Base-by-base conservation (phyloP, 805 yeast genomes). In the Metschnikowia santaceciliae region DNA sequence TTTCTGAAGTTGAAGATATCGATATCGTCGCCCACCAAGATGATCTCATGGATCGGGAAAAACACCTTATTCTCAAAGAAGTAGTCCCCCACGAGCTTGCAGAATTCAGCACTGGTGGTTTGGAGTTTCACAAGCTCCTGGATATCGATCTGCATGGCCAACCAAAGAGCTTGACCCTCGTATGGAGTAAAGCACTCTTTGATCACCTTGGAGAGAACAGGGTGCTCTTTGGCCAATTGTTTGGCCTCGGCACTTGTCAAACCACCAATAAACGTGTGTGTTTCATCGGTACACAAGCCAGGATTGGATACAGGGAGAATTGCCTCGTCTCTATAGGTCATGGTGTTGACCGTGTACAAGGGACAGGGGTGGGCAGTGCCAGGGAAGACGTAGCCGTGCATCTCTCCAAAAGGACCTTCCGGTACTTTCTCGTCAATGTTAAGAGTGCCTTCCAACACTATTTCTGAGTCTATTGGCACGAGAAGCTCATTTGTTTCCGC, bases 401-500 rank as follows among this genome's bases (percentile, higher is more conserved):
- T 61, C 33, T 64, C 68, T 22, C 68, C 67, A 52, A 64, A 63
- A n/a, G 67, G 68, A 32, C 67, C 68, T 43, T 64, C 68, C 2
- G 48, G 44, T 17, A 42, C 51, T 13, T 57, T 47, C 4, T 38
- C 6, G 30, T 57, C 51, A 22, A 61, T 41, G 22, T 59, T 45
- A 23, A 64, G 50, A 22, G 57, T 54, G 8, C 66, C 66, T 47
- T 64, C 67, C 22, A 64, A 48, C 14, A 64, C 64, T 20, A 63
- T 62, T 45, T 64, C 67, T 40, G 54, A 47, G 26, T 56, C 58
- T 23, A 61, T 61, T 14, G 68, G 67, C 8, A 63, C 64, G 15
- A 50, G 17, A n/a, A 62, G 50, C n/a, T 59, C 58, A 43, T 51
- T 62, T 3, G 60, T 50, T 42, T 61, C 64, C 35, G 61, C 52